Evolutionary conservation across 1,284 basidiomycete genomes (phyloP).

Genomic region (Cryptococcus neoformans): DNA sequence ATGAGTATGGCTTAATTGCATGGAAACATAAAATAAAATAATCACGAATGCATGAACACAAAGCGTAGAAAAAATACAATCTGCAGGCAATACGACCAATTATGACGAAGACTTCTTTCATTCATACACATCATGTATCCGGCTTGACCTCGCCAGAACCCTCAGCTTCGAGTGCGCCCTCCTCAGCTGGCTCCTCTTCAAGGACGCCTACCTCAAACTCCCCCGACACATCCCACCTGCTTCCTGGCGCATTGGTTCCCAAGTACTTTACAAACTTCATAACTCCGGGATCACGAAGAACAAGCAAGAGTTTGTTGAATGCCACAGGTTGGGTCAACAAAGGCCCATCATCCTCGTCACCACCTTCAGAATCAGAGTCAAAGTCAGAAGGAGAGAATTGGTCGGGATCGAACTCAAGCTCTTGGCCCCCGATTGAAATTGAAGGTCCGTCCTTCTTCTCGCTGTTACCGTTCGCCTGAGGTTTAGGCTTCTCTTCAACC

Average conservation of each 20-base stretch:
- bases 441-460: conserved; percentile 18
- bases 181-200: conserved; percentile 50
- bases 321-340: conserved; percentile 84
- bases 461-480: conserved; percentile 8
- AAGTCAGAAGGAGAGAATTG: conserved; percentile 50
- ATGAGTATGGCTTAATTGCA: no score
- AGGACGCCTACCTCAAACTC: conserved; percentile 73
- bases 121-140: no score
- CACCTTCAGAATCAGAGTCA: conserved; percentile 52
- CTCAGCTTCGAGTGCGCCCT: conserved; percentile 12
- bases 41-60: no score
- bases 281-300: conserved; percentile 87
- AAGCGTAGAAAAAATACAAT: no score
- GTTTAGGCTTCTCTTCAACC: conserved; percentile 30
- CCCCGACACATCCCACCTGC: conserved; percentile 83
- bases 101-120: no score
- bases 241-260: conserved; percentile 78
- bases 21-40: no score
- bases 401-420: conserved; percentile 49
- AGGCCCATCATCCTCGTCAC: conserved; percentile 65
- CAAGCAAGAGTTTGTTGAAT: conserved; percentile 87
- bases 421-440: conserved; percentile 38
- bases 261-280: conserved; percentile 94
- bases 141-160: neutral
- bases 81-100: no score